phyloP scores from a whole-genome alignment of 2,329 filamentous ascomycete genomes.

The Coniochaeta sp. region DNA sequence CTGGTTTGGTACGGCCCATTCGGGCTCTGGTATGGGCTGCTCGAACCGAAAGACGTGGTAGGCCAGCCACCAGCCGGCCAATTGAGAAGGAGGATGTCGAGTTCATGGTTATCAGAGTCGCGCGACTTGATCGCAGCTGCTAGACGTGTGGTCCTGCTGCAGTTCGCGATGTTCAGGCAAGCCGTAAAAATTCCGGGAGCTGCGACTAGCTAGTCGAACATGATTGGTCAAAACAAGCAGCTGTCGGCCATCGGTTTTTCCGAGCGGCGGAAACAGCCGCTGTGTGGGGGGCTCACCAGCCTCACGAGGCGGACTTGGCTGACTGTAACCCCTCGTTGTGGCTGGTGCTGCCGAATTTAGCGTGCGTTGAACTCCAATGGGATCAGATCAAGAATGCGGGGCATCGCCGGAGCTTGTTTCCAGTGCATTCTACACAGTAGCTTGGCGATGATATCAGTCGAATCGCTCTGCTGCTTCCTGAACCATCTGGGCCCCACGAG shows the following conservation, averaged over 20 bases:
- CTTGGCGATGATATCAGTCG: background rate
- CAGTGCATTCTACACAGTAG: conserved; percentile 2
- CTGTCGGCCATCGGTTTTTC: background rate
- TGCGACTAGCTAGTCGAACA: background rate
- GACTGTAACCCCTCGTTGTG: background rate
- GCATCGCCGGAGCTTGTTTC: background rate
- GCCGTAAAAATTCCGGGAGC: background rate
- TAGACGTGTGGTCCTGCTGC: background rate
- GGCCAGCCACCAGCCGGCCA: conserved; percentile 29
- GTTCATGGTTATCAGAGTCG: conserved; percentile 2
- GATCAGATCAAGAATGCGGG: background rate
- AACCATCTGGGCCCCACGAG: background rate
- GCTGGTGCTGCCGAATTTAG: background rate
- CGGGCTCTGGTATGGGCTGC: conserved; percentile 10
- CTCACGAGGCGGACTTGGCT: background rate
- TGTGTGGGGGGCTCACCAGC: background rate
- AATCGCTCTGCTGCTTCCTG: background rate
- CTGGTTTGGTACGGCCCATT: conserved; percentile 15
- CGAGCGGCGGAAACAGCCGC: background rate
- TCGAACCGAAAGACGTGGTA: conserved; percentile 33
- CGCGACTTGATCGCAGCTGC: background rate
- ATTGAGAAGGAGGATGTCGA: conserved; percentile 6
- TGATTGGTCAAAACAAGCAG: background rate
- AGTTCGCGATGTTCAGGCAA: background rate
- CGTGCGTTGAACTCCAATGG: background rate